Evolutionary conservation across 116 monocot species (phyloP).

Genomic region (Posidonia oceanica): DNA sequence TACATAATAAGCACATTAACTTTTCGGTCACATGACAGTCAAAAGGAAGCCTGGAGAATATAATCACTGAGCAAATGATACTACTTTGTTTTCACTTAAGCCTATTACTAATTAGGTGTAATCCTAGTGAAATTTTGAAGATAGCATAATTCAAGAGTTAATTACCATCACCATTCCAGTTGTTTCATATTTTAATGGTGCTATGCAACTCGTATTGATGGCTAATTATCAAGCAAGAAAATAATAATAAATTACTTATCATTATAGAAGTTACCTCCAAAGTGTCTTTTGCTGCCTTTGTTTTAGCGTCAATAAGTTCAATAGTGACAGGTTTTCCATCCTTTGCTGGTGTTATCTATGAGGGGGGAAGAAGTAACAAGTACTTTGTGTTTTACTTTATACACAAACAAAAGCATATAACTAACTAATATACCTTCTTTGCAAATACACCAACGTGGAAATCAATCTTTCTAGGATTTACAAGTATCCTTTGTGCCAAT

Average conservation of each 20-base stretch:
- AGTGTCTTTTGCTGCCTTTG: slow-evolving; percentile 79
- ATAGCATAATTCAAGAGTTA: too few relatives aligned
- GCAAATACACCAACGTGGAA: slow-evolving; percentile 94
- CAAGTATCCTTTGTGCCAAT: slow-evolving; percentile 85
- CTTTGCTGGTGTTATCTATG: slow-evolving; percentile 92
- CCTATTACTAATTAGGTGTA: too few relatives aligned
- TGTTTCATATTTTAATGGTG: too few relatives aligned
- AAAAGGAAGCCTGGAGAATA: too few relatives aligned
- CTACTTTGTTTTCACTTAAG: too few relatives aligned
- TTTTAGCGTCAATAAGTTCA: slow-evolving; percentile 95
- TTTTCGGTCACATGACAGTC: too few relatives aligned
- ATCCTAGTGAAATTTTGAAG: too few relatives aligned
- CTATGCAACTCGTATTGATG: too few relatives aligned
- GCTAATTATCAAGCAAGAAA: too few relatives aligned
- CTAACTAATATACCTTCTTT: slow-evolving; percentile 50
- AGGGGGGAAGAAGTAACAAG: slow-evolving; percentile 1
- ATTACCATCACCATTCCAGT: too few relatives aligned
- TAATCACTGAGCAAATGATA: too few relatives aligned
- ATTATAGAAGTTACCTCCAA: slow-evolving; percentile 50
- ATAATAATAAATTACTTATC: background rate
- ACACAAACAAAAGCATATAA: background rate
- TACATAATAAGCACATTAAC: too few relatives aligned
- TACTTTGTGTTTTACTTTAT: background rate
- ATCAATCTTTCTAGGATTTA: slow-evolving; percentile 88
- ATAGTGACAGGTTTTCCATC: slow-evolving; percentile 94